Conservation (phyloP, 2,329 filamentous ascomycete species). For the Ramularia collo-cygni region DNA sequence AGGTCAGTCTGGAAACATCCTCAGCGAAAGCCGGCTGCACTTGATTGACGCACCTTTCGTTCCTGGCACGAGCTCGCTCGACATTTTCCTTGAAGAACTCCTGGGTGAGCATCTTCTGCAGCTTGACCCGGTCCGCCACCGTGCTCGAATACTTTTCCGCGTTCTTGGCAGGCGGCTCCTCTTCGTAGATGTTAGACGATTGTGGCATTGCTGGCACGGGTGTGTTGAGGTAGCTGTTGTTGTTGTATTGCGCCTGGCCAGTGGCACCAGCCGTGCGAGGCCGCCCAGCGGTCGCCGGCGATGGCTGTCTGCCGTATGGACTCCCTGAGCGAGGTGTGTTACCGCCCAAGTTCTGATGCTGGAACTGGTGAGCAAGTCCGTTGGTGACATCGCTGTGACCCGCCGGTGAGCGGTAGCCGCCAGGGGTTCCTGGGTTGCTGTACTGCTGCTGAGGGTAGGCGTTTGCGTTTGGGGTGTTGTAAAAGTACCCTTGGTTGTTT, state of each 20-base stretch:
- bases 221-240: conserved; percentile 60
- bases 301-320: conserved; percentile 62
- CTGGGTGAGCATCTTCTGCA: conserved; percentile 59
- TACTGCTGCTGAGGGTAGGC: conserved; percentile 41
- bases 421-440: conserved; percentile 38
- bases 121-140: conserved; percentile 65
- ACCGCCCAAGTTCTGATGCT: conserved; percentile 76
- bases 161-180: conserved; percentile 67
- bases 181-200: conserved; percentile 42
- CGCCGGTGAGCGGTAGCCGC: conserved; percentile 52
- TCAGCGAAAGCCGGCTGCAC: not conserved
- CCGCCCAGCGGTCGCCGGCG: conserved; percentile 58
- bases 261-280: conserved; percentile 76
- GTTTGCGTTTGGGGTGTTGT: conserved; percentile 39
- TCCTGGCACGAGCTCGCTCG: conserved; percentile 87
- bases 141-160: conserved; percentile 84
- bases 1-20: conserved; percentile 8
- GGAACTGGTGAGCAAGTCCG: conserved; percentile 90
- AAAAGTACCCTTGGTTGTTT: conserved; percentile 44
- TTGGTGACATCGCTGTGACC: conserved; percentile 75
- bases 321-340: conserved; percentile 56
- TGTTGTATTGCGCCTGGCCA: conserved; percentile 50
- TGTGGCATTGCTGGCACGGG: conserved; percentile 48
- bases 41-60: conserved; percentile 64
- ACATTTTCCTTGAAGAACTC: conserved; percentile 98